These are phyloP conservation scores for Kwoniella shandongensis DNA, from an alignment of 768 basidiomycete species.

Conservation along the genomic window DNA sequence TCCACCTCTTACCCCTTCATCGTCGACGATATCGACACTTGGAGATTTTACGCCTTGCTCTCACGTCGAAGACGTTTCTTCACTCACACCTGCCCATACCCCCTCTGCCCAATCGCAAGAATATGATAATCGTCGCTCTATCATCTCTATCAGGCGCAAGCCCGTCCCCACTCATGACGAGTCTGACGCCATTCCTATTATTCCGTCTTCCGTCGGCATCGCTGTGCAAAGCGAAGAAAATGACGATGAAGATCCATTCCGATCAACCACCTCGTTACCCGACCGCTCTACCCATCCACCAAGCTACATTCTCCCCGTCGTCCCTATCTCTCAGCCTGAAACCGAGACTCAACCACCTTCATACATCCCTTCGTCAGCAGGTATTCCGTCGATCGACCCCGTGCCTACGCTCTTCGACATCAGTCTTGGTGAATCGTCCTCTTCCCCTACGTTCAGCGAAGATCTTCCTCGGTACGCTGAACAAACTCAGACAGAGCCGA, in stretches of 20 bases:
- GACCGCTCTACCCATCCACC: conserved; percentile 19
- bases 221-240: not conserved
- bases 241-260: conserved; percentile 1
- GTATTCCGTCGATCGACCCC: not conserved
- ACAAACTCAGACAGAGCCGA: conserved; percentile 38
- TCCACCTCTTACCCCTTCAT: too few species aligned
- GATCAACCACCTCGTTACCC: not conserved
- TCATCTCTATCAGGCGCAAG: conserved; percentile 31
- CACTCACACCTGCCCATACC: too few species aligned
- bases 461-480: conserved; percentile 38
- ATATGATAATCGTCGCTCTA: conserved; percentile 20
- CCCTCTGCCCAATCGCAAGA: too few species aligned
- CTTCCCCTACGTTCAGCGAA: conserved; percentile 14
- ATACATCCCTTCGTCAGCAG: conserved; percentile 3
- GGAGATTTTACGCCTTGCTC: too few species aligned
- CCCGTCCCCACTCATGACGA: conserved; percentile 29
- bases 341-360: conserved; percentile 9
- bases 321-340: conserved; percentile 6
- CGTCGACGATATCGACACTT: too few species aligned
- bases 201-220: not conserved
- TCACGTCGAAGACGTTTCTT: too few species aligned
- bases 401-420: not conserved
- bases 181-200: too few species aligned
- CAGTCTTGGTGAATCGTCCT: not conserved
- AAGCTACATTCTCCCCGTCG: conserved; percentile 29